phyloP scores from a whole-genome alignment of 768 basidiomycete genomes.

The Chiua virens region DNA sequence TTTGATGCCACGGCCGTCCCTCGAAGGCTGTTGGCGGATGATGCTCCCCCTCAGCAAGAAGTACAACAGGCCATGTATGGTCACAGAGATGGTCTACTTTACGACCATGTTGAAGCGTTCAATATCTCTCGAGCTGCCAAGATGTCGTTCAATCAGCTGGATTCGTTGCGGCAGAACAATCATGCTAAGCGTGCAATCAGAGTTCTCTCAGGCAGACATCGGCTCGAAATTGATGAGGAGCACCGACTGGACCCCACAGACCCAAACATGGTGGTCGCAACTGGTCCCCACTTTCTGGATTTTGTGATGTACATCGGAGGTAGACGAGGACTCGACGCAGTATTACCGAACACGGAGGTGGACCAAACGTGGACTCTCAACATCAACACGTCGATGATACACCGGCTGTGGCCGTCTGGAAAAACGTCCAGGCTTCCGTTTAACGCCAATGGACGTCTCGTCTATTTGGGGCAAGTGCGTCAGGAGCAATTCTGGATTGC shows the following conservation, averaged over 20 bases:
- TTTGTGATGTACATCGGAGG: not conserved
- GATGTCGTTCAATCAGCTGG: no score
- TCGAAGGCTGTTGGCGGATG: no score
- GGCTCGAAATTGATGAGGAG: not conserved
- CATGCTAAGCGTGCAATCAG: not conserved
- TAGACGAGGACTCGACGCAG: not conserved
- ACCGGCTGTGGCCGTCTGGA: not conserved
- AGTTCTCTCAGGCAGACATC: not conserved
- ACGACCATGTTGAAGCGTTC: no score
- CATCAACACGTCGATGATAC: accelerated
- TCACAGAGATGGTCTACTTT: no score
- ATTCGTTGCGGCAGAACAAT: no score
- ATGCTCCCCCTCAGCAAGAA: no score
- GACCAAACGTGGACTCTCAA: not conserved
- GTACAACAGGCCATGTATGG: no score
- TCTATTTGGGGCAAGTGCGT: not conserved
- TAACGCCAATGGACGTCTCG: not conserved
- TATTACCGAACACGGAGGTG: accelerated
- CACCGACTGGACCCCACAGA: not conserved
- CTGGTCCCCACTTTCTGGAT: not conserved
- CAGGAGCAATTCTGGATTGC: not conserved
- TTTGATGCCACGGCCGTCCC: no score
- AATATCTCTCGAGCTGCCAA: no score
- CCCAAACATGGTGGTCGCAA: not conserved
- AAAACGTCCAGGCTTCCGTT: not conserved